Percentiles rank a stretch among this genome's conserved stretches.
phyloP scores from a whole-genome alignment of 495 filamentous ascomycete species.

The Penicillium bialowiezense region DNA sequence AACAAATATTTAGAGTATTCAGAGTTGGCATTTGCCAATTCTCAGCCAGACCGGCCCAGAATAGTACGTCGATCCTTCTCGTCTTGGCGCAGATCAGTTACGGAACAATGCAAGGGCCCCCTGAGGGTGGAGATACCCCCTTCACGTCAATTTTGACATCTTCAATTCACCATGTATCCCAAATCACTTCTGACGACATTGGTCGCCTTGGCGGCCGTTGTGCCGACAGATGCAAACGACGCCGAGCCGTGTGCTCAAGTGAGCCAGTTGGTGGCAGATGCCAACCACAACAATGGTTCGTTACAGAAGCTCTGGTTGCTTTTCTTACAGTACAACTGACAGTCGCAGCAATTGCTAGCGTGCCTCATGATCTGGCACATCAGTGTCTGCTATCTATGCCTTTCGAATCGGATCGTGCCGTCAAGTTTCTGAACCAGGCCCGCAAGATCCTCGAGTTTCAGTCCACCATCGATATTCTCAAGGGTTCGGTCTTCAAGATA shows the following conservation, averaged over 20 bases:
- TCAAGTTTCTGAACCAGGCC: constrained; percentile 51
- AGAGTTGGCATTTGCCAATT: too few species aligned
- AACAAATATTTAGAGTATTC: too few species aligned
- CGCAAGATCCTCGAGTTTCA: constrained; percentile 58
- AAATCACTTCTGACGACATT: constrained; percentile 13
- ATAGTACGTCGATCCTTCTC: constrained; percentile 1
- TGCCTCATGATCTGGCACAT: constrained; percentile 36
- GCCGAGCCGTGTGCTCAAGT: constrained; percentile 28
- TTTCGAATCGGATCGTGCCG: constrained; percentile 50
- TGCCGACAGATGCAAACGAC: constrained; percentile 11
- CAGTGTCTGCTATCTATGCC: constrained; percentile 56
- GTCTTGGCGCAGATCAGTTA: constrained; percentile 26
- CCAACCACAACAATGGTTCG: constrained; percentile 18
- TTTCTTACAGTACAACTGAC: constrained; percentile 6
- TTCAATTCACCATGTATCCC: constrained; percentile 19
- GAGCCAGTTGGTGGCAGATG: constrained; percentile 16
- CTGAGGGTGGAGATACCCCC: constrained; percentile 17
- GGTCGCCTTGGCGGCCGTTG: constrained; percentile 14
- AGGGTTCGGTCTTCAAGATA: too few species aligned
- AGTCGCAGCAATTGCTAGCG: constrained; percentile 12
- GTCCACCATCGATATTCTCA: constrained; percentile 52
- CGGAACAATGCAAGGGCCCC: constrained; percentile 24
- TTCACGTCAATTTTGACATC: constrained; percentile 1
- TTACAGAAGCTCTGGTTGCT: neutral
- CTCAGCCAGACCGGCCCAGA: too few species aligned